Evolutionary conservation across 306 rosid species (phyloP), one percentile per base, ranked within the genome.

Genomic region (Quercus variabilis): DNA sequence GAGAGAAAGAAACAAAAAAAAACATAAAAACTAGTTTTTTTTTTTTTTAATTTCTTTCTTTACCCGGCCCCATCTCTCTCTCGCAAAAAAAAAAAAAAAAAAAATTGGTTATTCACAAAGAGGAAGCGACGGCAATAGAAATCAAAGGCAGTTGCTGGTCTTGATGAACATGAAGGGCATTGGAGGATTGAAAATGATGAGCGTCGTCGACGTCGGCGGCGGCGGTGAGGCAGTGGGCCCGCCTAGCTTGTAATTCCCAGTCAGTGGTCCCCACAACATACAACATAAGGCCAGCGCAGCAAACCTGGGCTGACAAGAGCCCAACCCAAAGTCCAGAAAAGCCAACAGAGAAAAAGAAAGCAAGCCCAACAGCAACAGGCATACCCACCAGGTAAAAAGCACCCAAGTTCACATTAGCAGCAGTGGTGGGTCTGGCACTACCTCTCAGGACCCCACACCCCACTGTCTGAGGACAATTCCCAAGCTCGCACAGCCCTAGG

Each of bases 391-490:
- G 54, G 79, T 95, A 95, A 77, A 95, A 95, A 10, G 99, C 98
- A 62, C 95, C 75, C 1, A 95, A 80, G 80, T 95, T 95, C 75
- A 91, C 92, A 55, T 88, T 86, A 0, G 99, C 99, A 4, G 99
- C 99, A 38, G 93, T 83, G 43, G 83, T 86, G 2, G 99, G 99
- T 18, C 97, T 77, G 1, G 99, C 99, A 12, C 92, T 90, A 17
- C 99, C 99, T 55, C 99, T 76, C 3, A 95, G 80, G 1, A 95
- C 98, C 5, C 98, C 99, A 38, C 99, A 95, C 0, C 82, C 92
- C 3, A 95, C 99, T 20, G 99, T 95, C 81, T 95, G 99, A 2
- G 99, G 99, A 11, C 99, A 95, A 82, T 95, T 95, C 0, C 99
- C 99, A 1, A 95, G 92, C 80, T 95, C 99, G 58, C 99, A 95